Percentiles rank a stretch among this genome's conserved stretches.
phyloP scores from a whole-genome alignment of 164 flowering plant species.

The Brasenia schreberi region DNA sequence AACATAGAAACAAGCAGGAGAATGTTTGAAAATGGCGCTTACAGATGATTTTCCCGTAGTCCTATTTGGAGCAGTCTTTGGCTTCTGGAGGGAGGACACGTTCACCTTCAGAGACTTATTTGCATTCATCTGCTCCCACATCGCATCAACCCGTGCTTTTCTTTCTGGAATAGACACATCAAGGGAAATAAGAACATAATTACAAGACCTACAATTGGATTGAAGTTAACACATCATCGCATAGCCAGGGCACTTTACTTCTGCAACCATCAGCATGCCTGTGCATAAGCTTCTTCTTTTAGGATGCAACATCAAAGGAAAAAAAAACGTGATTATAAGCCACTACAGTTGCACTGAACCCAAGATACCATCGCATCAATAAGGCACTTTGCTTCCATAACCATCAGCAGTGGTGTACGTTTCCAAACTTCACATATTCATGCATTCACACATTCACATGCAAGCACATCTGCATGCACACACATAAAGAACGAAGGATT shows the following conservation, averaged over 20 bases:
- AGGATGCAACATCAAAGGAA: too few species aligned
- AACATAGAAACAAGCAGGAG: background rate
- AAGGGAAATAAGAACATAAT: background rate
- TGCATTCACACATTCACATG: too few species aligned
- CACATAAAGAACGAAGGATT: too few species aligned
- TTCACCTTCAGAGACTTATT: constrained; percentile 34
- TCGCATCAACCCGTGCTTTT: constrained; percentile 59
- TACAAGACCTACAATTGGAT: too few species aligned
- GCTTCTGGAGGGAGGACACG: constrained; percentile 20
- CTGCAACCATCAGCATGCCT: background rate
- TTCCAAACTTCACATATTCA: too few species aligned
- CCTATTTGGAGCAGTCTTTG: constrained; percentile 22
- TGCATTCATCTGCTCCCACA: constrained; percentile 88
- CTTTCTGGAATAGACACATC: constrained; percentile 25
- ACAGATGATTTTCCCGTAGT: constrained; percentile 27
- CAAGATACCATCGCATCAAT: too few species aligned
- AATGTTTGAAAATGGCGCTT: constrained; percentile 6
- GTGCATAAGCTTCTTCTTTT: too few species aligned
- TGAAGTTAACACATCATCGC: background rate
- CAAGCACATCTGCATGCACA: too few species aligned
- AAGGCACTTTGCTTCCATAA: too few species aligned
- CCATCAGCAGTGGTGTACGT: too few species aligned
- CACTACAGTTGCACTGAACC: too few species aligned
- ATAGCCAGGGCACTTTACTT: background rate
- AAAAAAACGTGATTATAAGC: too few species aligned